A percentile compares a stretch with the other conserved stretches of the same genome.
These are phyloP conservation scores for Erigeron canadensis DNA, from an alignment of 129 eudicot species.

Conservation along the genomic window DNA sequence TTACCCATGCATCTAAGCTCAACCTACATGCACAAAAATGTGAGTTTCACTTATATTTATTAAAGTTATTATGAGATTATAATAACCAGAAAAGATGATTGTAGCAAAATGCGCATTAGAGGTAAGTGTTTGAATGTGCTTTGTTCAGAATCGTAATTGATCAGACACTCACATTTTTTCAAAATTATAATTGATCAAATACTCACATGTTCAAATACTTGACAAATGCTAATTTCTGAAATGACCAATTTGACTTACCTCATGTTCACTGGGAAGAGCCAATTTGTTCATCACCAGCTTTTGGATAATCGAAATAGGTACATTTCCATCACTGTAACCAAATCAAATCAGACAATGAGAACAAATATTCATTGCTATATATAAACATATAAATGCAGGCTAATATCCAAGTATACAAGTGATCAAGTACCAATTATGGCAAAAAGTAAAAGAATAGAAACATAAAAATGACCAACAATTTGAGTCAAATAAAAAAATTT, in stretches of 20 bases:
- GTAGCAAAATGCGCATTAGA: neutral
- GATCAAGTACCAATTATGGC: neutral
- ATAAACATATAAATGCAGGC: neutral
- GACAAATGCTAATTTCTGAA: neutral
- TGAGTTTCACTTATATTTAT: neutral
- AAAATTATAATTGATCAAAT: neutral
- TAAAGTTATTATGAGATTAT: neutral
- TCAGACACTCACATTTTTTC: neutral
- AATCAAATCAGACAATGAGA: constrained; percentile 9
- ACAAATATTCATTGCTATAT: neutral
- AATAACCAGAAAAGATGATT: neutral
- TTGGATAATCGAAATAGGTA: constrained; percentile 71
- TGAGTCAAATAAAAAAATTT: neutral
- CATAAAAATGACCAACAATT: neutral
- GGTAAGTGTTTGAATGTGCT: neutral
- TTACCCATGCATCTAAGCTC: constrained; percentile 81
- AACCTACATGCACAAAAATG: constrained; percentile 40
- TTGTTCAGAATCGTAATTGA: neutral
- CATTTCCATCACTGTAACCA: constrained; percentile 63
- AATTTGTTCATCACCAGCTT: constrained; percentile 74
- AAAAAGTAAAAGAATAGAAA: neutral
- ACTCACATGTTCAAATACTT: neutral
- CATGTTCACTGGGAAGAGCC: constrained; percentile 76
- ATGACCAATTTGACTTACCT: constrained; percentile 43
- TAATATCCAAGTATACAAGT: neutral